These are phyloP conservation scores for Celoporthe dispersa DNA, from an alignment of 2,329 filamentous ascomycete species.

Conservation along the genomic window DNA sequence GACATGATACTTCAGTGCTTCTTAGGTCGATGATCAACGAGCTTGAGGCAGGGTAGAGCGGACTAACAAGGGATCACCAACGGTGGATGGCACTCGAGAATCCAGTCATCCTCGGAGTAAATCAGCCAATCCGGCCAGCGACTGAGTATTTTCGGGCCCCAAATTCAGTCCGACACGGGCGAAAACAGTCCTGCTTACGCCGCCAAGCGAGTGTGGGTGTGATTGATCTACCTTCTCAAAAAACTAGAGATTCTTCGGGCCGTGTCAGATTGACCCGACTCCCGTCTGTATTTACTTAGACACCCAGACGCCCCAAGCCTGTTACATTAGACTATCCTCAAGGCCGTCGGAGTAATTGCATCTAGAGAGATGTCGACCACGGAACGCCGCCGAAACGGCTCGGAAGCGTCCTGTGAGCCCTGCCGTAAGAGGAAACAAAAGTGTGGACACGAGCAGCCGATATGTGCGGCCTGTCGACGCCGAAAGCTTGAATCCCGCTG, in stretches of 20 bases:
- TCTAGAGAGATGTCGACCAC: neutral
- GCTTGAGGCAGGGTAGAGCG: neutral
- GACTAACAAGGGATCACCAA: neutral
- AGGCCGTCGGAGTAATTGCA: no score
- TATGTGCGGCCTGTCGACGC: conserved; percentile 6
- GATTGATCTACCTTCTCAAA: neutral
- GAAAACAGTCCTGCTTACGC: neutral
- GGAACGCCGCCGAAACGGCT: conserved; percentile 8
- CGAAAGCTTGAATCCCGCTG: conserved; percentile 9
- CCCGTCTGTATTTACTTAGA: neutral
- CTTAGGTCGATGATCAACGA: neutral
- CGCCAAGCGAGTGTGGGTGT: neutral
- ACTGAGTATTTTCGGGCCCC: neutral
- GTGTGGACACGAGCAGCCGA: conserved; percentile 10
- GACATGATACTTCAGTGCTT: neutral
- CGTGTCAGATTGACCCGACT: neutral
- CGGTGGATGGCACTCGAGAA: neutral
- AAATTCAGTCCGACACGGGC: neutral
- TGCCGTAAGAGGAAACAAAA: conserved; percentile 10
- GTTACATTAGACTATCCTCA: no score
- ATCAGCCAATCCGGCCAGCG: neutral
- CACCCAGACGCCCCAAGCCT: neutral
- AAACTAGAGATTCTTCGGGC: neutral
- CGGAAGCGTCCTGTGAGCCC: conserved; percentile 12
- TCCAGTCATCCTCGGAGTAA: neutral